These are phyloP conservation scores for Scortechinia acanthostroma DNA, from an alignment of 2,329 filamentous ascomycete genomes.

Conservation along the genomic window DNA sequence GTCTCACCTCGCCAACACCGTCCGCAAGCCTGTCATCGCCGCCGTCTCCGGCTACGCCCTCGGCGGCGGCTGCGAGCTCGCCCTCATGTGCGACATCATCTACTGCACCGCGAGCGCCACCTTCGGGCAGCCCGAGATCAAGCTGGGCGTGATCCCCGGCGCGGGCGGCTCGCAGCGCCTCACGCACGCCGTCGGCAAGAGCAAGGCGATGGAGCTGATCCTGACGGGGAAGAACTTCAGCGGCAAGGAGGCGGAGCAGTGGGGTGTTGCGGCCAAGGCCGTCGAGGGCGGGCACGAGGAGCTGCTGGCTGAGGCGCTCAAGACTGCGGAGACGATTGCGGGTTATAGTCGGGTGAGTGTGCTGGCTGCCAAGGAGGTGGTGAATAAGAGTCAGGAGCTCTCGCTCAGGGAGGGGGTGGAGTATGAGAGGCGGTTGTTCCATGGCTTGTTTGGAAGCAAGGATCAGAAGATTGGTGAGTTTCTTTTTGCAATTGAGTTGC, in stretches of 20 bases:
- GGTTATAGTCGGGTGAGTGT: constrained; percentile 27
- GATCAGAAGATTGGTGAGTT: constrained; percentile 10
- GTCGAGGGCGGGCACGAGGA: constrained; percentile 15
- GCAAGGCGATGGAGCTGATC: constrained; percentile 33
- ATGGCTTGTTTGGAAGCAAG: constrained; percentile 3
- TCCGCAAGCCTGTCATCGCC: constrained; percentile 37
- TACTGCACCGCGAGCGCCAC: constrained; percentile 12
- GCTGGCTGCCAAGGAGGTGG: constrained; percentile 30
- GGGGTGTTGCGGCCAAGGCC: constrained; percentile 26
- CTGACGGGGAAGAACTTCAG: constrained; percentile 28
- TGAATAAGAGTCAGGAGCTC: constrained; percentile 24
- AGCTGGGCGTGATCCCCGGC: constrained; percentile 18
- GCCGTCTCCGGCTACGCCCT: constrained; percentile 41
- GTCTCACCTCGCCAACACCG: constrained; percentile 8
- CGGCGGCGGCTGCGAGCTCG: constrained; percentile 12
- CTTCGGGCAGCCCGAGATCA: constrained; percentile 20
- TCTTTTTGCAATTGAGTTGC: constrained; percentile 31
- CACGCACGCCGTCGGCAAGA: constrained; percentile 21
- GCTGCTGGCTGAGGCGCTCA: constrained; percentile 25
- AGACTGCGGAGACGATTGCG: constrained; percentile 27
- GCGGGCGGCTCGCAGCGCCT: constrained; percentile 20
- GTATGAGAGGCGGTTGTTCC: background rate
- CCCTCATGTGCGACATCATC: constrained; percentile 24
- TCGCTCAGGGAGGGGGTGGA: background rate
- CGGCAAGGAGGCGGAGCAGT: constrained; percentile 25